Evolutionary conservation across 495 filamentous ascomycete species (phyloP).

Genomic region (Neurospora sp.): DNA sequence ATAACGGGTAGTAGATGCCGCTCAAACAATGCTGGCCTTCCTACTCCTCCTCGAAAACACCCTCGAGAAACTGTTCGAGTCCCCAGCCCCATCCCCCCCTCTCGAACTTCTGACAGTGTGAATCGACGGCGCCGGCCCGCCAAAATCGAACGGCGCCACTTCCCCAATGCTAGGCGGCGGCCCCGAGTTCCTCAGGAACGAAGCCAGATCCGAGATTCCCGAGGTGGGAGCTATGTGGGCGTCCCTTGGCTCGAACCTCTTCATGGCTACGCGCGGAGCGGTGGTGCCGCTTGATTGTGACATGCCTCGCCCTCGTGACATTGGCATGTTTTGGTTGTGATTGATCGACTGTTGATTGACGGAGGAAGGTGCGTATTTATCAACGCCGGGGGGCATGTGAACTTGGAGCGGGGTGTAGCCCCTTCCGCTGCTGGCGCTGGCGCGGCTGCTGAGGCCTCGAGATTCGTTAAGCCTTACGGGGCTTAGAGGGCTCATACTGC

Average conservation of each 20-base stretch:
- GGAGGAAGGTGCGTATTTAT: conserved; percentile 18
- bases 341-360: not conserved
- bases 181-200: conserved; percentile 67
- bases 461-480: conserved; percentile 20
- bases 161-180: conserved; percentile 43
- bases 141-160: conserved; percentile 1
- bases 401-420: conserved; percentile 41
- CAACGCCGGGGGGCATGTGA: conserved; percentile 22
- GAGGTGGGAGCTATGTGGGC: conserved; percentile 26
- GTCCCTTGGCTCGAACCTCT: conserved; percentile 43
- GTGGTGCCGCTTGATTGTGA: not conserved
- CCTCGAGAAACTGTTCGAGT: conserved; percentile 7
- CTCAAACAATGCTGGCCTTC: conserved; percentile 18
- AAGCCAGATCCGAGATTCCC: conserved; percentile 63
- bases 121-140: not conserved
- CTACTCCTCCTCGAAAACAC: conserved; percentile 14
- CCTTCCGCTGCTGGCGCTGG: conserved; percentile 12
- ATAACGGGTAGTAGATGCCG: not conserved
- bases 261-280: conserved; percentile 34
- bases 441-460: conserved; percentile 24
- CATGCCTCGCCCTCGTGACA: not conserved
- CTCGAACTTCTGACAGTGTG: not conserved
- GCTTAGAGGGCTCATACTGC: conserved; percentile 2
- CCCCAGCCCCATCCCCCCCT: not conserved
- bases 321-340: conserved; percentile 1